phyloP scores from a whole-genome alignment of 768 basidiomycete genomes.

The Pilatotrama ljubarskyi region DNA sequence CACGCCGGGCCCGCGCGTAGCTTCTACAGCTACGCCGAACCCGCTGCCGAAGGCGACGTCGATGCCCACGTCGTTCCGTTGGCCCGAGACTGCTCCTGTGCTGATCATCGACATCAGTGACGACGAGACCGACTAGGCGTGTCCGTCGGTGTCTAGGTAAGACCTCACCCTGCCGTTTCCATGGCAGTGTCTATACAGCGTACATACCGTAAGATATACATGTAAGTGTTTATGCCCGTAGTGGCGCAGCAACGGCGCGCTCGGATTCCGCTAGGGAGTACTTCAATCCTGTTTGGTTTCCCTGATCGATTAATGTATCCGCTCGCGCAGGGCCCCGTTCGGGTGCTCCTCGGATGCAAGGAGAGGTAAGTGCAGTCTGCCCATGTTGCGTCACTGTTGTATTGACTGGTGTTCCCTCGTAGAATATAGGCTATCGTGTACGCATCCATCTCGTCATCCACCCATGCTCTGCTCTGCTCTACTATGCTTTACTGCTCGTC shows the following conservation, averaged over 20 bases:
- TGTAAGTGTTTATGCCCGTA: background rate
- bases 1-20: background rate
- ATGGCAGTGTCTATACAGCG: background rate
- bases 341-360: slow-evolving; percentile 3
- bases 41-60: background rate
- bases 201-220: too few relatives aligned
- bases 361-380: background rate
- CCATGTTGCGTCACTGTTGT: too few relatives aligned
- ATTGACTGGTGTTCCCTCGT: too few relatives aligned
- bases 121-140: slow-evolving; percentile 42
- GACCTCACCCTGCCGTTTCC: background rate
- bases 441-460: too few relatives aligned
- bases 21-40: background rate
- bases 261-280: slow-evolving; percentile 12
- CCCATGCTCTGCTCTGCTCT: too few relatives aligned
- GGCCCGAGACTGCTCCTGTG: slow-evolving; percentile 48
- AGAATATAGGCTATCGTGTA: too few relatives aligned
- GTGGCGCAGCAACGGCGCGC: background rate
- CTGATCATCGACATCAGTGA: slow-evolving; percentile 53
- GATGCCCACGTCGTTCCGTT: slow-evolving; percentile 26
- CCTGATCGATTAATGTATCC: slow-evolving; percentile 9
- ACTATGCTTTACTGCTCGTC: too few relatives aligned
- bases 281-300: background rate
- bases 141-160: slow-evolving; percentile 2
- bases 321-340: slow-evolving; percentile 5